These are phyloP conservation scores for Batkoa obscura DNA, from an alignment of 371 early-diverging fungal species.

Conservation along the genomic window DNA sequence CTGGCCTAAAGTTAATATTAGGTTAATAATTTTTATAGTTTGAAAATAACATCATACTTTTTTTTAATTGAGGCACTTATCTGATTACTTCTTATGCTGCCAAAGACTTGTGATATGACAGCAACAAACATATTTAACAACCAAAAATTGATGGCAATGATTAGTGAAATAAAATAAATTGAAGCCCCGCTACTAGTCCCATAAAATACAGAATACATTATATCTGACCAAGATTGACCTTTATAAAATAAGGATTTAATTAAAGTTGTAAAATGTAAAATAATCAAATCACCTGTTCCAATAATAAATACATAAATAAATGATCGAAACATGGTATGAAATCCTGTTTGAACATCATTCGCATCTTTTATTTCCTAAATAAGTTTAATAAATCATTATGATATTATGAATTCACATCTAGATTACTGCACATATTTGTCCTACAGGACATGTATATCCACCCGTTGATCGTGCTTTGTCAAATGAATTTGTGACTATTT, in stretches of 20 bases:
- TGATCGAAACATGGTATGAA: background rate
- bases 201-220: constrained; percentile 43
- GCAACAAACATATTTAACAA: constrained; percentile 45
- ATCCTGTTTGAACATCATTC: constrained; percentile 3
- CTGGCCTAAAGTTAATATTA: no score
- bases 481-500: background rate
- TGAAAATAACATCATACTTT: background rate
- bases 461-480: background rate
- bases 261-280: background rate
- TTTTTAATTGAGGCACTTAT: background rate
- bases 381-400: background rate
- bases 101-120: constrained; percentile 48
- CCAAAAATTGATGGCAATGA: constrained; percentile 45
- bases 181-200: constrained; percentile 29
- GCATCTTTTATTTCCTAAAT: background rate
- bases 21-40: no score
- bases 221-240: constrained; percentile 39
- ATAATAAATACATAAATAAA: constrained; percentile 4
- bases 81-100: constrained; percentile 27
- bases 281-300: background rate
- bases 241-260: background rate
- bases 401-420: background rate
- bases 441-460: constrained; percentile 3
- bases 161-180: constrained; percentile 32
- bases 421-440: background rate